phyloP scores from a whole-genome alignment of 257 asterid genomes.

The Coffea eugenioides region DNA sequence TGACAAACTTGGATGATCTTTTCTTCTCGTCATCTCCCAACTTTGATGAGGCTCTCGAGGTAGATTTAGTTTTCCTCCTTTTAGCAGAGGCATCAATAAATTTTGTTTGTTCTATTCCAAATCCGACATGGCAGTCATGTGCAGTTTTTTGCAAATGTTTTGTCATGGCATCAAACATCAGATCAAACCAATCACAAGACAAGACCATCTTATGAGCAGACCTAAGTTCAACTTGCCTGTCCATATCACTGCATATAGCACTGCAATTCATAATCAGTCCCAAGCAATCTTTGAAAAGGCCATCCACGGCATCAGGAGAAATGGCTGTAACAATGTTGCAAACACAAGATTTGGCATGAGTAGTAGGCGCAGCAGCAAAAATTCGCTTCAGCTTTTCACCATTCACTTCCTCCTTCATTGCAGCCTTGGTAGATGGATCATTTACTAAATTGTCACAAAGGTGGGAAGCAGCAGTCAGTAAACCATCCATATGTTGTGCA shows the following conservation, averaged over 20 bases:
- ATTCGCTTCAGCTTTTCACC: conserved; percentile 58
- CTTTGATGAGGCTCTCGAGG: conserved; percentile 45
- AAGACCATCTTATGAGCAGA: conserved; percentile 80
- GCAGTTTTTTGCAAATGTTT: conserved; percentile 67
- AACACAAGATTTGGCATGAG: conserved; percentile 71
- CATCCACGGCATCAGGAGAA: conserved; percentile 52
- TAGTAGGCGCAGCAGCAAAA: conserved; percentile 65
- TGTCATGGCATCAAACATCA: conserved; percentile 66
- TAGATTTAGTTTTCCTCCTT: conserved; percentile 40
- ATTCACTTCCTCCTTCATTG: conserved; percentile 57
- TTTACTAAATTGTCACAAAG: conserved; percentile 56
- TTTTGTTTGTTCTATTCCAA: conserved; percentile 39
- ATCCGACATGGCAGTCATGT: conserved; percentile 41
- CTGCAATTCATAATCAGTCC: conserved; percentile 54
- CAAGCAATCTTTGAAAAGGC: conserved; percentile 71
- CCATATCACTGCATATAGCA: conserved; percentile 45
- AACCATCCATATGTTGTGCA: conserved; percentile 56
- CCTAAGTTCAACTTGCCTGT: conserved; percentile 69
- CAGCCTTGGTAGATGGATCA: conserved; percentile 49
- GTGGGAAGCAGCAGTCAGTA: conserved; percentile 71
- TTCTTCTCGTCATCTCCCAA: conserved; percentile 30
- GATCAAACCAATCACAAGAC: conserved; percentile 71
- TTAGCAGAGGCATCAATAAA: conserved; percentile 29
- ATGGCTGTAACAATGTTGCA: conserved; percentile 65
- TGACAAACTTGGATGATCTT: conserved; percentile 28